Evolutionary conservation across 1,284 basidiomycete genomes (phyloP), one percentile per base, ranked within the genome.

Genomic region (Cystobasidium slooffiae): DNA sequence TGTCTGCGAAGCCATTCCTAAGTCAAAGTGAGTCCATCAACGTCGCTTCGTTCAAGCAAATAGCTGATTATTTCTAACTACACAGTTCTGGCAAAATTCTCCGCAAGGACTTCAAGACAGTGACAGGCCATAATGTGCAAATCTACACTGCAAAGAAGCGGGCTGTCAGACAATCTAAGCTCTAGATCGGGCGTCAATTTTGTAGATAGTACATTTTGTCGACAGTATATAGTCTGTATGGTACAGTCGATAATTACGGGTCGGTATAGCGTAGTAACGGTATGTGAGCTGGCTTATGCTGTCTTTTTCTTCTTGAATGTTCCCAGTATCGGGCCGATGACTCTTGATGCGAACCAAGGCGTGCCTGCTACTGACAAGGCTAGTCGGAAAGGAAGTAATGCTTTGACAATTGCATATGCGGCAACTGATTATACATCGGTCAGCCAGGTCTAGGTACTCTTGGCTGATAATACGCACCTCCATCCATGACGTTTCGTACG

Each of bases 401-500:
- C 70, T 31, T 73, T 73, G 16, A 73, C 70, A 24, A 73, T 52
- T n/a, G 63, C 70, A 58, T 73, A 73, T 16, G 70, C 70, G 14
- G 70, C 70, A 10, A 73, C 70, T 70, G 44, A 39, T 31, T 24
- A 1, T 1, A 1, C 16, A 24, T 0, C 6, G 5, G 41, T 46
- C 44, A 70, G 64, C 63, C 18, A 31, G 37, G 18, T 14, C 4
- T 7, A 43, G 9, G 0, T 44, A 6, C 43, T n/a, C 18, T 14
- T 16, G 41, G 9, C 9, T 10, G 20, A 24, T 1, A 31, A 6
- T 16, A 43, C 68, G 51, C 20, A 70, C 68, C 68, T 37, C 70
- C 70, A 31, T 73, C 70, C 70, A 73, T 73, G 18, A 73, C 70
- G 52, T 73, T 73, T n/a, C 63, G 37, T 14, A 73, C 59, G 52